phyloP scores from a whole-genome alignment of 2,329 filamentous ascomycete genomes.

The Beauveria sp. region DNA sequence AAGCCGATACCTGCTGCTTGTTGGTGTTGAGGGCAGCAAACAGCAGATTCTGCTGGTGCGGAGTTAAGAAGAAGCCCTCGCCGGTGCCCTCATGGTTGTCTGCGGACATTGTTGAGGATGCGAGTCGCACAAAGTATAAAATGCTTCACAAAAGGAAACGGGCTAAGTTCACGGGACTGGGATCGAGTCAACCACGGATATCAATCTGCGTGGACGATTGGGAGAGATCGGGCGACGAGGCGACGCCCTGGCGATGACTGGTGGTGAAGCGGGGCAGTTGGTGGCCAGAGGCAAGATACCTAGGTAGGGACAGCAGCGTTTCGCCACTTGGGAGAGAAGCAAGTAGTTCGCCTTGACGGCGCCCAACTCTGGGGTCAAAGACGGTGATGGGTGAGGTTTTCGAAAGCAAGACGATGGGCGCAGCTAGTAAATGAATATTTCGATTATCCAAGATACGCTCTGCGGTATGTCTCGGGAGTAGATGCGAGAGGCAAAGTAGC shows the following conservation, averaged over 20 bases:
- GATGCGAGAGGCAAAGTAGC: conserved; percentile 10
- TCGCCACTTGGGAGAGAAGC: neutral
- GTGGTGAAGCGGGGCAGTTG: conserved; percentile 8
- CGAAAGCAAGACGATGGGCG: neutral
- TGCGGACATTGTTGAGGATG: conserved; percentile 36
- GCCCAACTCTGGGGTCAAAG: neutral
- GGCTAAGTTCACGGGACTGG: neutral
- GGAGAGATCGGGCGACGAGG: neutral
- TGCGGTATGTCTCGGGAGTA: neutral
- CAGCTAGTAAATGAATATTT: neutral
- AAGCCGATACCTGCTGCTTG: conserved; percentile 29
- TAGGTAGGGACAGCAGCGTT: neutral
- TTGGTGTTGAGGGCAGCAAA: conserved; percentile 72
- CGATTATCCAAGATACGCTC: neutral
- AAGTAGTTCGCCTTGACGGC: neutral
- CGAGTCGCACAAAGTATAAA: neutral
- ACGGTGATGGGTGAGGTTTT: neutral
- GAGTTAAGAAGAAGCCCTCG: conserved; percentile 60
- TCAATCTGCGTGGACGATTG: neutral
- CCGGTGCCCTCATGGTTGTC: conserved; percentile 30
- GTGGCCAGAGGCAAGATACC: neutral
- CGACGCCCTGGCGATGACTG: conserved; percentile 7
- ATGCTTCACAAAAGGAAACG: neutral
- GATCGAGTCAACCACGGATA: neutral
- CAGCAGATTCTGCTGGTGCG: conserved; percentile 68